Evolutionary conservation across 768 basidiomycete species (phyloP).

Genomic region (Podaxis rugospora): DNA sequence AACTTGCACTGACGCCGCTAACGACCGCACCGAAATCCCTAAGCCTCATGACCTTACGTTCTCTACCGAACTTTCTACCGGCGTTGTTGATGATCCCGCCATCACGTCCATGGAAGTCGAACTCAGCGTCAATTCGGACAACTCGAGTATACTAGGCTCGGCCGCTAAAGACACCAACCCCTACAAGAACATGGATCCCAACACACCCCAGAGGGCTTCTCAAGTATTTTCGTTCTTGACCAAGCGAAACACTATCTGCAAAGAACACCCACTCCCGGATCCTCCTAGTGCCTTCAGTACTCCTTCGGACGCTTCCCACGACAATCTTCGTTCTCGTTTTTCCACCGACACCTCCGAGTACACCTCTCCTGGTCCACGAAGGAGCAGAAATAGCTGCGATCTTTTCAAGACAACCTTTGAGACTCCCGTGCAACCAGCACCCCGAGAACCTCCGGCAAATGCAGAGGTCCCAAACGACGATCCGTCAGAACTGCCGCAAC

Average conservation of each 20-base stretch:
- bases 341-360: conserved; percentile 10
- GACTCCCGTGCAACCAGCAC: not conserved
- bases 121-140: conserved; percentile 48
- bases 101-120: conserved; percentile 80
- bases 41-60: conserved; percentile 32
- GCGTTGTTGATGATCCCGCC: conserved; percentile 37
- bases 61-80: conserved; percentile 40
- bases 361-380: not conserved
- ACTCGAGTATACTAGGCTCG: conserved; percentile 20
- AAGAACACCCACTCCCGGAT: conserved; percentile 36
- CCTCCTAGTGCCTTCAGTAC: conserved; percentile 37
- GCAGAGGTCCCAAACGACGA: conserved; percentile 12
- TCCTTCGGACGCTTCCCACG: conserved; percentile 25
- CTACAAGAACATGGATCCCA: conserved; percentile 29
- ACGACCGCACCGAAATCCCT: conserved; percentile 17
- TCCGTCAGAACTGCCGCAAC: conserved; percentile 11
- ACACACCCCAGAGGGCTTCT: conserved; percentile 64
- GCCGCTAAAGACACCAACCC: conserved; percentile 11
- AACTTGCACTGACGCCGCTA: conserved; percentile 30
- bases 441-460: not conserved
- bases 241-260: conserved; percentile 33
- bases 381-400: not conserved
- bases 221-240: conserved; percentile 73
- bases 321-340: conserved; percentile 15
- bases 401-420: not conserved